Percentiles rank a stretch among this genome's conserved stretches.
These are phyloP conservation scores for Apiospora phragmitis DNA, from an alignment of 2,329 filamentous ascomycete genomes.

Conservation along the genomic window DNA sequence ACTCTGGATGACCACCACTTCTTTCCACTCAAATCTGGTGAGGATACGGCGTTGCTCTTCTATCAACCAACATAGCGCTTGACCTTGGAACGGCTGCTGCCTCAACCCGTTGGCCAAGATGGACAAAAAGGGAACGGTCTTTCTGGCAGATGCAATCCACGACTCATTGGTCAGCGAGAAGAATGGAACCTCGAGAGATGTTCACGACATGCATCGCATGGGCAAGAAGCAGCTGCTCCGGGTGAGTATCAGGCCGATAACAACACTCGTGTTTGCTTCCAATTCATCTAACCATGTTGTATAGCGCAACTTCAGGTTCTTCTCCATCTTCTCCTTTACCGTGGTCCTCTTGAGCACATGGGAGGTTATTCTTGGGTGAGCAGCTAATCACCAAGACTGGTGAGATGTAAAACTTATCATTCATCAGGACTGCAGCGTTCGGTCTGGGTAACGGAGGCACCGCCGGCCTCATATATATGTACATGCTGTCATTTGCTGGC, in stretches of 20 bases:
- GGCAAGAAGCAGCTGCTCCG: slow-evolving; percentile 8
- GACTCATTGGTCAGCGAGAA: background rate
- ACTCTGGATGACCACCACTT: background rate
- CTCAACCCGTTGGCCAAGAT: background rate
- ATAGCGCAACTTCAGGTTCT: slow-evolving; percentile 23
- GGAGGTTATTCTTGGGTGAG: slow-evolving; percentile 47
- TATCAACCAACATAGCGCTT: background rate
- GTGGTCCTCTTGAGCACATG: slow-evolving; percentile 37
- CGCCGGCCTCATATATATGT: slow-evolving; percentile 54
- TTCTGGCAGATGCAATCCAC: background rate
- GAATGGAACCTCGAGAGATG: background rate
- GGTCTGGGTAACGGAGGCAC: slow-evolving; percentile 51
- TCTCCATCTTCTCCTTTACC: slow-evolving; percentile 25
- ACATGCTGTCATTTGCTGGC: slow-evolving; percentile 47
- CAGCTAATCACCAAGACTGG: background rate
- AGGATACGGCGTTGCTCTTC: background rate
- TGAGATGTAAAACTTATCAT: background rate
- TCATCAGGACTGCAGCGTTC: slow-evolving; percentile 33
- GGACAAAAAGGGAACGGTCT: background rate
- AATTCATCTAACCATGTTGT: slow-evolving; percentile 4
- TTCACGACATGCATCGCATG: slow-evolving; percentile 9
- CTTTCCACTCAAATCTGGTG: background rate
- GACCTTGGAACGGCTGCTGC: background rate
- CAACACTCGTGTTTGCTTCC: background rate
- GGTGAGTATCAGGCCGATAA: background rate